These are phyloP conservation scores for Thalassiosira hispida DNA, from an alignment of 352 stramenopile genomes.

Conservation along the genomic window DNA sequence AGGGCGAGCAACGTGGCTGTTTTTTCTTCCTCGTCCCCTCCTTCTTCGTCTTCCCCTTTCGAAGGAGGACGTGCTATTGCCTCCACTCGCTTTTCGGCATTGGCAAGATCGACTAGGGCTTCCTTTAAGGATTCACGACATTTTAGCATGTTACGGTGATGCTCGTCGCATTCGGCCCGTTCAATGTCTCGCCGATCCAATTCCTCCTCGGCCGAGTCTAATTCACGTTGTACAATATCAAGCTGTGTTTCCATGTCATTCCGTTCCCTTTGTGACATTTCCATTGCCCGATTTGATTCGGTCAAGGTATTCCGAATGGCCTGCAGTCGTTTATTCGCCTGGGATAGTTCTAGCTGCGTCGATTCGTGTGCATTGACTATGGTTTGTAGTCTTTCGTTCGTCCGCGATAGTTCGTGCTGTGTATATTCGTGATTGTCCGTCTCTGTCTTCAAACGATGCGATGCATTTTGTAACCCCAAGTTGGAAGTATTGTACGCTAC, in stretches of 20 bases:
- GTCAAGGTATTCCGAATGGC: background rate
- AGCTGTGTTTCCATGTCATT: conserved; percentile 14
- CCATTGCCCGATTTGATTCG: conserved; percentile 7
- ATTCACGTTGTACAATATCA: conserved; percentile 6
- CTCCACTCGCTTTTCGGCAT: background rate
- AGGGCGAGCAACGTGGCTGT: too few species aligned
- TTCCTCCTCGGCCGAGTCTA: conserved; percentile 23
- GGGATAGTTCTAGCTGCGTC: conserved; percentile 3
- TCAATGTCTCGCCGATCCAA: conserved; percentile 45
- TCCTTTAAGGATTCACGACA: conserved; percentile 17
- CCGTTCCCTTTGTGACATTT: background rate
- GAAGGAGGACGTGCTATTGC: too few species aligned
- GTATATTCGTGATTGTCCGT: conserved; percentile 7
- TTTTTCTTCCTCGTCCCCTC: too few species aligned
- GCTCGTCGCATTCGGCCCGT: conserved; percentile 41
- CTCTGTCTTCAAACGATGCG: conserved; percentile 2
- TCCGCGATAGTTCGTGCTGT: background rate
- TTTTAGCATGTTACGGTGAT: conserved; percentile 22
- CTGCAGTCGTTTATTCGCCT: background rate
- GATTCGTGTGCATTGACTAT: conserved; percentile 12
- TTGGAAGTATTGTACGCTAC: conserved; percentile 15
- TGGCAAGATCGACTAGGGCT: background rate
- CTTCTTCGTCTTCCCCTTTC: too few species aligned
- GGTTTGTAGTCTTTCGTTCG: background rate
- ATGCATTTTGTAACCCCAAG: conserved; percentile 25